These are phyloP conservation scores for Pyrenula aspistea DNA, from an alignment of 495 filamentous ascomycete genomes.

Conservation along the genomic window DNA sequence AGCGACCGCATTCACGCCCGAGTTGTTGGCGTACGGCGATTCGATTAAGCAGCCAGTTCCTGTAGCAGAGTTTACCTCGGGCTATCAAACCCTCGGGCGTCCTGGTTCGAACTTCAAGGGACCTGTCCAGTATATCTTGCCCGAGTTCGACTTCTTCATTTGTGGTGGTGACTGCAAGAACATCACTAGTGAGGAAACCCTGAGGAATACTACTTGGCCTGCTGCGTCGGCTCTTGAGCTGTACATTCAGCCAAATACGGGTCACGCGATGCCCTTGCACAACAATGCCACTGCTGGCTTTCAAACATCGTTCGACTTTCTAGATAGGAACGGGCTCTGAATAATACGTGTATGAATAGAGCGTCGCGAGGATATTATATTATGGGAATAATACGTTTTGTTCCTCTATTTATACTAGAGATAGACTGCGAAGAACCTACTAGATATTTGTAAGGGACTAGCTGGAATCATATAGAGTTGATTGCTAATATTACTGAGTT, in stretches of 20 bases:
- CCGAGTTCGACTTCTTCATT: conserved; percentile 33
- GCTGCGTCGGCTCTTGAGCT: conserved; percentile 25
- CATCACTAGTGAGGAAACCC: conserved; percentile 18
- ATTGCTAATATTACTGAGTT: too few relatives aligned
- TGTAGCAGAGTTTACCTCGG: conserved; percentile 34
- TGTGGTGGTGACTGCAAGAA: conserved; percentile 39
- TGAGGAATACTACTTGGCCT: conserved; percentile 27
- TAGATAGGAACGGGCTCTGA: neutral
- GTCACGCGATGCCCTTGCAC: conserved; percentile 39
- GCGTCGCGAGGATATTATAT: too few relatives aligned
- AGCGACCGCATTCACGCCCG: conserved; percentile 27
- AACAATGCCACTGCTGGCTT: conserved; percentile 30
- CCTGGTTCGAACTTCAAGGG: conserved; percentile 23
- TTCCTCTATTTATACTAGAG: too few relatives aligned
- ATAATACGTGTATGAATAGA: neutral
- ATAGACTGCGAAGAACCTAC: too few relatives aligned
- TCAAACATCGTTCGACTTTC: neutral
- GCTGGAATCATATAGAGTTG: too few relatives aligned
- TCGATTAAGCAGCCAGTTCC: conserved; percentile 35
- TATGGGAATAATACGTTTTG: too few relatives aligned
- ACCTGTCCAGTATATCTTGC: conserved; percentile 35
- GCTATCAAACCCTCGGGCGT: conserved; percentile 11
- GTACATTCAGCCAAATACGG: conserved; percentile 32
- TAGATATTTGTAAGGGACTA: too few relatives aligned
- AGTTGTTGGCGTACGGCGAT: conserved; percentile 25